Percentiles rank a stretch among this genome's conserved stretches.
These are phyloP conservation scores for Botrytis sinoallii DNA, from an alignment of 2,329 filamentous ascomycete species.

Conservation along the genomic window DNA sequence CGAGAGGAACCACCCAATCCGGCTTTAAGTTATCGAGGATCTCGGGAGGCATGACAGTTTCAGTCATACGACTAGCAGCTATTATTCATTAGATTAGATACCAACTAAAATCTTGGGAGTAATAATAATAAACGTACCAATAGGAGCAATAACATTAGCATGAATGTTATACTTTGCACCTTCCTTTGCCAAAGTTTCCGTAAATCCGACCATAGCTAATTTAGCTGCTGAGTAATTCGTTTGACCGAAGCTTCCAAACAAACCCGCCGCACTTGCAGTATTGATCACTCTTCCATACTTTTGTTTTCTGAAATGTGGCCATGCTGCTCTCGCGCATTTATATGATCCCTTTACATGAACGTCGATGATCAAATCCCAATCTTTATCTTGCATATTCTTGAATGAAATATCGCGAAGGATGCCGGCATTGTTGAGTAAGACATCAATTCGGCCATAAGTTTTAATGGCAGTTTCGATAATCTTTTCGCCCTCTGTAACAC, in stretches of 20 bases:
- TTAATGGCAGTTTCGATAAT: conserved; percentile 89
- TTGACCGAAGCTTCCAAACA: conserved; percentile 95
- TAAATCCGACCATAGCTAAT: conserved; percentile 92
- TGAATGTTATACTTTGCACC: conserved; percentile 97
- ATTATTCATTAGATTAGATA: conserved; percentile 32
- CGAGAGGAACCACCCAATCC: conserved; percentile 91
- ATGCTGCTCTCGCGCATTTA: conserved; percentile 91
- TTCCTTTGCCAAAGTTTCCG: conserved; percentile 96
- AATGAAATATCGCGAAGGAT: conserved; percentile 92
- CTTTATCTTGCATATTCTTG: conserved; percentile 96
- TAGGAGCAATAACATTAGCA: conserved; percentile 90
- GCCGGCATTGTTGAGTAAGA: conserved; percentile 97
- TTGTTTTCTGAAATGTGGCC: conserved; percentile 97
- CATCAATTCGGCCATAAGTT: conserved; percentile 80
- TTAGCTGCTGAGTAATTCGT: conserved; percentile 97
- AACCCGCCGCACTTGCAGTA: conserved; percentile 90
- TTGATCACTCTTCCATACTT: conserved; percentile 97
- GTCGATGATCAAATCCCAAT: conserved; percentile 93
- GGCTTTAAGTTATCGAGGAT: conserved; percentile 74
- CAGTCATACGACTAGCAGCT: conserved; percentile 93
- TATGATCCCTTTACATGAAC: conserved; percentile 93
- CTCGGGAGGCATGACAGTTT: conserved; percentile 94
- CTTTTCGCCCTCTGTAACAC: conserved; percentile 85
- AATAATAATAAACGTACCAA: conserved; percentile 43
- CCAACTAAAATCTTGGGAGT: background rate